Conservation (phyloP, 2,329 filamentous ascomycete genomes). For the Aspergillus ochraceoroseus region DNA sequence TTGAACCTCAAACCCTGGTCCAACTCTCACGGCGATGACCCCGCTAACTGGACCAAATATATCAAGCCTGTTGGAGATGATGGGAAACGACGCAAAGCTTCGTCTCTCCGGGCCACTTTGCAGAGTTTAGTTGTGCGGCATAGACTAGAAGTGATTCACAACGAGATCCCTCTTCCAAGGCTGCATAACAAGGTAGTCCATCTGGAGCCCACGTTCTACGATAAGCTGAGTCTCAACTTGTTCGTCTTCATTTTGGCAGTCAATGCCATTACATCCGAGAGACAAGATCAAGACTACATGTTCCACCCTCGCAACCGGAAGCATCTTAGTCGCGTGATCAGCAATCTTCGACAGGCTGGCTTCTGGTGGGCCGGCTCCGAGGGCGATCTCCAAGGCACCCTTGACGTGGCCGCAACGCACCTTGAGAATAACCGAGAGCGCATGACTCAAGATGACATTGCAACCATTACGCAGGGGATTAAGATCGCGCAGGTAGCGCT, state of each 20-base stretch:
- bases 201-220: conserved; percentile 76
- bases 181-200: conserved; percentile 67
- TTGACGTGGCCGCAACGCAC: conserved; percentile 65
- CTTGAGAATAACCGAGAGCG: conserved; percentile 56
- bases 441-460: conserved; percentile 58
- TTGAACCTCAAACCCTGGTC: conserved; percentile 75
- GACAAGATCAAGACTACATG: conserved; percentile 79
- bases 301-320: conserved; percentile 72
- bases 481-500: conserved; percentile 57
- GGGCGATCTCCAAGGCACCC: conserved; percentile 57
- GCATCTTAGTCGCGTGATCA: conserved; percentile 62
- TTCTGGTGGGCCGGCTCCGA: conserved; percentile 82
- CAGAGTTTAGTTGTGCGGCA: conserved; percentile 79
- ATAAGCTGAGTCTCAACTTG: conserved; percentile 75
- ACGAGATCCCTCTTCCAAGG: conserved; percentile 61
- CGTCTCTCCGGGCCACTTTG: conserved; percentile 60
- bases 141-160: conserved; percentile 62
- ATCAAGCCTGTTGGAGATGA: conserved; percentile 58
- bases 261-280: conserved; percentile 83
- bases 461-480: conserved; percentile 61
- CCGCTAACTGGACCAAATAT: conserved; percentile 68
- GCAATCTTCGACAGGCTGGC: conserved; percentile 74
- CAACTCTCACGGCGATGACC: conserved; percentile 55
- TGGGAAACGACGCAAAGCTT: conserved; percentile 46
- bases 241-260: conserved; percentile 80